Evolutionary conservation across 441 rosid genomes (phyloP).

Genomic region (Erodium trifolium): DNA sequence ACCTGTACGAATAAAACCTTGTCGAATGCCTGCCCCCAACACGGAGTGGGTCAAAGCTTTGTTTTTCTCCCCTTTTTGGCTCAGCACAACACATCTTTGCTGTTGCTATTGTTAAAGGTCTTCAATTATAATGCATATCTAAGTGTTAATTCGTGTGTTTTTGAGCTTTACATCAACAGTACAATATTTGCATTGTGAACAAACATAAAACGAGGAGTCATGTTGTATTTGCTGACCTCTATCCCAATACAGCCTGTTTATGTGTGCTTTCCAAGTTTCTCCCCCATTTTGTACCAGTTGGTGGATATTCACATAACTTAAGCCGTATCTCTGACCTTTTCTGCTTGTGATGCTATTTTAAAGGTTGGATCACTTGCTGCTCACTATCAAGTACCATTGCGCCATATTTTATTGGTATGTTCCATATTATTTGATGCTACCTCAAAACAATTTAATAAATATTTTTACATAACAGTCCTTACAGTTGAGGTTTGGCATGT

Average conservation of each 20-base stretch:
- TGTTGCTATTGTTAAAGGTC: neutral
- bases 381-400: slow-evolving; percentile 76
- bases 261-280: too few species aligned
- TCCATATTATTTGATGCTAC: slow-evolving; percentile 11
- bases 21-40: neutral
- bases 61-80: neutral
- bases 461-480: neutral
- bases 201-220: too few species aligned
- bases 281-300: too few species aligned
- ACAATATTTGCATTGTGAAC: too few species aligned
- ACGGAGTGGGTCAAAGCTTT: neutral
- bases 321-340: slow-evolving; percentile 14
- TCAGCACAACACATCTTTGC: neutral
- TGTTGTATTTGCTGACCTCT: too few species aligned
- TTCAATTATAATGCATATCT: too few species aligned
- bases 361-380: slow-evolving; percentile 93
- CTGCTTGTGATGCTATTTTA: slow-evolving; percentile 15
- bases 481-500: slow-evolving; percentile 13
- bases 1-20: neutral
- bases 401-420: slow-evolving; percentile 75
- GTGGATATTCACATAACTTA: neutral
- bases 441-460: slow-evolving; percentile 11
- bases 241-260: too few species aligned
- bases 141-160: too few species aligned
- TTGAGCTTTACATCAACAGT: too few species aligned